Percentiles rank a stretch among this genome's conserved stretches.
These are phyloP conservation scores for Alternaria arborescens DNA, from an alignment of 2,329 filamentous ascomycete species.

Conservation along the genomic window DNA sequence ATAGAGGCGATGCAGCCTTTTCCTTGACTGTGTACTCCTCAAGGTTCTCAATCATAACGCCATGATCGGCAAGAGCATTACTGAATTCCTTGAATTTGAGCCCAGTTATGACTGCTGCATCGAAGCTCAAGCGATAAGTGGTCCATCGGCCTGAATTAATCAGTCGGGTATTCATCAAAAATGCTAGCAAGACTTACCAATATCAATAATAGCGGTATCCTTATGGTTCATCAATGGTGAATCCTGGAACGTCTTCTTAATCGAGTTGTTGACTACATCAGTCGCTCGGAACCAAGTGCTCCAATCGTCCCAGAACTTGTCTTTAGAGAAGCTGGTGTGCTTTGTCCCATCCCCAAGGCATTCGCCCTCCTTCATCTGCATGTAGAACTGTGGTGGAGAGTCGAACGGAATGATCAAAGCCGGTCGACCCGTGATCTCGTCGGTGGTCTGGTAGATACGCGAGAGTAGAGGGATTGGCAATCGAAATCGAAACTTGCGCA, in stretches of 20 bases:
- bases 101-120: conserved; percentile 39
- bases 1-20: conserved; percentile 26
- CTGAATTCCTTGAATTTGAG: conserved; percentile 57
- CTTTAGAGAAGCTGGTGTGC: conserved; percentile 29
- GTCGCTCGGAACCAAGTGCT: conserved; percentile 71
- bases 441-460: conserved; percentile 47
- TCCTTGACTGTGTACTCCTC: conserved; percentile 55
- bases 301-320: conserved; percentile 62
- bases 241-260: conserved; percentile 23
- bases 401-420: conserved; percentile 48
- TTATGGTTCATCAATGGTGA: conserved; percentile 52
- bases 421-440: conserved; percentile 4
- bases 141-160: conserved; percentile 65
- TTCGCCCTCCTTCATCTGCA: conserved; percentile 35
- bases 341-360: conserved; percentile 9
- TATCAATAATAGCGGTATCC: conserved; percentile 64
- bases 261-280: conserved; percentile 61
- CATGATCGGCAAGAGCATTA: conserved; percentile 73
- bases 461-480: conserved; percentile 58
- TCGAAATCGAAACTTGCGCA: conserved; percentile 52
- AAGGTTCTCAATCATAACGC: conserved; percentile 64
- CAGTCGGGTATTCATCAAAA: background rate
- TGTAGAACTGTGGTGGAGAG: conserved; percentile 56
- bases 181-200: conserved; percentile 54
- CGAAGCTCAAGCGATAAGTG: conserved; percentile 63